A percentile compares a stretch with the other conserved stretches of the same genome.
These are phyloP conservation scores for Hordeum marinum DNA, from an alignment of 176 grass and related monocot genomes.

Conservation along the genomic window DNA sequence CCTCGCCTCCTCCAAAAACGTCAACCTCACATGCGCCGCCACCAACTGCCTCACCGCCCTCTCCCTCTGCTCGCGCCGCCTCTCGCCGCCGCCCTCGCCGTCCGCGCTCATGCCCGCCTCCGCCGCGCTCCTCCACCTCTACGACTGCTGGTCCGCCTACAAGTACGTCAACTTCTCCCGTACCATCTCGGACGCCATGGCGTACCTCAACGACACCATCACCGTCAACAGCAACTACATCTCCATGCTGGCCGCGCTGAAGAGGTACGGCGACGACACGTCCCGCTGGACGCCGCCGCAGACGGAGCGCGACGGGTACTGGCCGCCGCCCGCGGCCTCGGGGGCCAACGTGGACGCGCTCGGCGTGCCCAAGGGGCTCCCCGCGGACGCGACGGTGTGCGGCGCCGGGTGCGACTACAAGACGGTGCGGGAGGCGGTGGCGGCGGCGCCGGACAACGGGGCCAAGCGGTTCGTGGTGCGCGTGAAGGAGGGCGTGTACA, in stretches of 20 bases:
- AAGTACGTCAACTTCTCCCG: constrained; percentile 81
- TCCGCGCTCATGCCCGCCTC: constrained; percentile 49
- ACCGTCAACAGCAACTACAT: constrained; percentile 61
- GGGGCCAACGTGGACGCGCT: constrained; percentile 3
- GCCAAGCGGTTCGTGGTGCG: constrained; percentile 46
- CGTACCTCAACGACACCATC: constrained; percentile 53
- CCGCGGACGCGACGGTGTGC: constrained; percentile 44
- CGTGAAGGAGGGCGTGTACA: constrained; percentile 77
- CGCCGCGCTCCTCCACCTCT: constrained; percentile 71
- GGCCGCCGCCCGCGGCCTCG: constrained; percentile 41
- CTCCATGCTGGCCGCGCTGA: constrained; percentile 72
- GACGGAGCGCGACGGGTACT: constrained; percentile 92
- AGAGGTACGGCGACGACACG: constrained; percentile 60
- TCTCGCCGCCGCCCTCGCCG: constrained; percentile 32
- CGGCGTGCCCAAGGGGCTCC: constrained; percentile 40
- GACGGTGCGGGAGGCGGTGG: constrained; percentile 58
- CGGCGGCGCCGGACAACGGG: constrained; percentile 49
- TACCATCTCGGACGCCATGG: constrained; percentile 73
- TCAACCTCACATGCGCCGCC: constrained; percentile 74
- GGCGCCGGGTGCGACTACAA: constrained; percentile 22
- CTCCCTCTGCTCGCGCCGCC: constrained; percentile 55
- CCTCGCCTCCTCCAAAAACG: constrained; percentile 48
- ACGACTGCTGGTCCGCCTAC: constrained; percentile 96
- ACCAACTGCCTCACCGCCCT: constrained; percentile 86
- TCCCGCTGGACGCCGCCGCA: constrained; percentile 66